Percentiles rank a stretch among this genome's conserved stretches.
phyloP scores from a whole-genome alignment of 768 basidiomycete genomes.

The Mycena haematopus region DNA sequence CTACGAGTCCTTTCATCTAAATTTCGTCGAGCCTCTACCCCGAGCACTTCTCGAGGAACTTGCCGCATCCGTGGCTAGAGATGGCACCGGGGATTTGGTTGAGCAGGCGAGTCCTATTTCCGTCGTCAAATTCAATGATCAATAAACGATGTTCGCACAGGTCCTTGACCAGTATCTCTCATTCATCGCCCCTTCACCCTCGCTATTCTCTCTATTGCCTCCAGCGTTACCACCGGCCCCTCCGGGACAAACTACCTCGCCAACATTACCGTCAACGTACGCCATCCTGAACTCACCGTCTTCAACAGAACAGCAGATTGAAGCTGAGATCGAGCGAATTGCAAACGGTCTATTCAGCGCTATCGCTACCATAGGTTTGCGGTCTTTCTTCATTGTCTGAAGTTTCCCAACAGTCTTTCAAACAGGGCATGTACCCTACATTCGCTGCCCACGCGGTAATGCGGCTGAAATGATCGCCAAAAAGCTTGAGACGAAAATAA shows the following conservation, averaged over 20 bases:
- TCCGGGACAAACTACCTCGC: slow-evolving; percentile 41
- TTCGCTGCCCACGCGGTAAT: slow-evolving; percentile 93
- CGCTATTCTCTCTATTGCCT: slow-evolving; percentile 89
- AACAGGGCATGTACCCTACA: slow-evolving; percentile 89
- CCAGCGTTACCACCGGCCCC: slow-evolving; percentile 49
- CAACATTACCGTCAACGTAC: slow-evolving; percentile 69
- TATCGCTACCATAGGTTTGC: slow-evolving; percentile 82
- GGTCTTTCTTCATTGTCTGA: background rate
- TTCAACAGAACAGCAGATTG: slow-evolving; percentile 89
- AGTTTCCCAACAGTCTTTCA: background rate
- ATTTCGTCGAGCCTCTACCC: slow-evolving; percentile 92
- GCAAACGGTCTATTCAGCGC: slow-evolving; percentile 92
- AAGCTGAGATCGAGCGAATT: slow-evolving; percentile 91
- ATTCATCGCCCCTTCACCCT: slow-evolving; percentile 92
- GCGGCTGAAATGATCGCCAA: slow-evolving; percentile 99
- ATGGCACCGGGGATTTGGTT: slow-evolving; percentile 82
- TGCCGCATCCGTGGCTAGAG: slow-evolving; percentile 84
- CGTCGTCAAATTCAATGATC: slow-evolving; percentile 1
- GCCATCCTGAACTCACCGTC: slow-evolving; percentile 88
- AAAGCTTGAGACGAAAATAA: slow-evolving; percentile 90
- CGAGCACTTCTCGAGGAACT: slow-evolving; percentile 92
- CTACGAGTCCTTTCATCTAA: slow-evolving; percentile 93
- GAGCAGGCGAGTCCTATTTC: slow-evolving; percentile 61
- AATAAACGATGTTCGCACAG: slow-evolving; percentile 44
- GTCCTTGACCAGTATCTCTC: slow-evolving; percentile 97